These are phyloP conservation scores for Lenwebbia sp. DNA, from an alignment of 345 rosid genomes.

Conservation along the genomic window DNA sequence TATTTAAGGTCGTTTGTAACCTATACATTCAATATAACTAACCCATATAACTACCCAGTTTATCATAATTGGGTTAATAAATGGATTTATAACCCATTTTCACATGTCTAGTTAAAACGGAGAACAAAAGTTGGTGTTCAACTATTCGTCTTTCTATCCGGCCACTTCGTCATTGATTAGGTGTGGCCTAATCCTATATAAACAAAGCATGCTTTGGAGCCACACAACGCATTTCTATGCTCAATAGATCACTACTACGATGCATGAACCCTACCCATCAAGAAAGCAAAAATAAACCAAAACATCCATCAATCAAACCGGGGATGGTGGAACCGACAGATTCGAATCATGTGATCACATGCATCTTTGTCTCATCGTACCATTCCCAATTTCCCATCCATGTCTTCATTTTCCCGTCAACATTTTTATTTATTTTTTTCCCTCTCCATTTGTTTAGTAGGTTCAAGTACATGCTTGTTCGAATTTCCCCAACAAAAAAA, in stretches of 20 bases:
- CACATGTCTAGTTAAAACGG: background rate
- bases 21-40: too few relatives aligned
- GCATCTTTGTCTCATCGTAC: conserved; percentile 4
- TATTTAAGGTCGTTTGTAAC: too few relatives aligned
- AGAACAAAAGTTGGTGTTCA: background rate
- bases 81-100: too few relatives aligned
- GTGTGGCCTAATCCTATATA: background rate
- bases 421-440: background rate
- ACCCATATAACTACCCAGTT: too few relatives aligned
- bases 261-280: background rate
- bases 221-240: background rate
- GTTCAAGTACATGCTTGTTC: background rate
- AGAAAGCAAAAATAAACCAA: background rate
- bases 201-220: background rate
- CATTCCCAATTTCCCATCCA: background rate
- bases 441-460: background rate
- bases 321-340: conserved; percentile 25
- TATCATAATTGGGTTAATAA: too few relatives aligned
- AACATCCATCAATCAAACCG: background rate
- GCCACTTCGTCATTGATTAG: background rate
- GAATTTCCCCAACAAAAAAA: background rate
- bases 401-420: background rate
- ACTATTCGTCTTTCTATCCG: background rate
- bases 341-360: conserved; percentile 34
- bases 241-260: background rate